A percentile compares a stretch with the other conserved stretches of the same genome.
These are phyloP conservation scores for Ceratocystis destructans DNA, from an alignment of 2,329 filamentous ascomycete genomes.

Conservation along the genomic window DNA sequence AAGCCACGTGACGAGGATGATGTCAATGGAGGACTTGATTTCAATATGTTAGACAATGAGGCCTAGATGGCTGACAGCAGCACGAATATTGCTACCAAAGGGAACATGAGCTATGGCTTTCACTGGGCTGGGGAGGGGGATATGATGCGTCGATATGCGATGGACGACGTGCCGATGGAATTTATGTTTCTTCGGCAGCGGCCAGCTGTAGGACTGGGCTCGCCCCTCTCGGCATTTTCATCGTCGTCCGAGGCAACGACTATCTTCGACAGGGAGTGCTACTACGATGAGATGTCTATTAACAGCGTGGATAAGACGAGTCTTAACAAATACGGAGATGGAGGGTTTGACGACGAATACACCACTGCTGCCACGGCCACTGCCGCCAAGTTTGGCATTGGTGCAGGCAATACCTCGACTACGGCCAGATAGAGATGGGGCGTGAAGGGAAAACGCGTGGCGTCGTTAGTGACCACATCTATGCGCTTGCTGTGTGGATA, in stretches of 20 bases:
- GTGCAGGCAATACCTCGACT: background rate
- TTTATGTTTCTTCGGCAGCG: background rate
- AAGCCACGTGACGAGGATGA: slow-evolving; percentile 16
- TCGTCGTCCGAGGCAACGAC: background rate
- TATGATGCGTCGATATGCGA: background rate
- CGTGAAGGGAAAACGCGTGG: background rate
- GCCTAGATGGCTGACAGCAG: slow-evolving; percentile 10
- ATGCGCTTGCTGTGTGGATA: slow-evolving; percentile 2
- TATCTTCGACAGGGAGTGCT: background rate
- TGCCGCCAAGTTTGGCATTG: background rate
- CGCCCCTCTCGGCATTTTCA: background rate
- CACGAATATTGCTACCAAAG: background rate
- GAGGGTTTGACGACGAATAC: background rate
- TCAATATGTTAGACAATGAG: slow-evolving; percentile 11
- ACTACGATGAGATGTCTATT: background rate
- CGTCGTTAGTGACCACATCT: background rate
- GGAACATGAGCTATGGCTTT: background rate
- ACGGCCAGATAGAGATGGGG: slow-evolving; percentile 1
- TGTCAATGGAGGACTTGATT: slow-evolving; percentile 6
- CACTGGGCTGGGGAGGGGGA: background rate
- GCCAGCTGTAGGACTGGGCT: background rate
- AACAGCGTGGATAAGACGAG: background rate
- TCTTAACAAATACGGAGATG: slow-evolving; percentile 4
- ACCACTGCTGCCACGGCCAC: background rate
- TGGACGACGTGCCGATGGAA: background rate